These are phyloP conservation scores for Suillus brevipes DNA, from an alignment of 768 basidiomycete genomes.

Conservation along the genomic window DNA sequence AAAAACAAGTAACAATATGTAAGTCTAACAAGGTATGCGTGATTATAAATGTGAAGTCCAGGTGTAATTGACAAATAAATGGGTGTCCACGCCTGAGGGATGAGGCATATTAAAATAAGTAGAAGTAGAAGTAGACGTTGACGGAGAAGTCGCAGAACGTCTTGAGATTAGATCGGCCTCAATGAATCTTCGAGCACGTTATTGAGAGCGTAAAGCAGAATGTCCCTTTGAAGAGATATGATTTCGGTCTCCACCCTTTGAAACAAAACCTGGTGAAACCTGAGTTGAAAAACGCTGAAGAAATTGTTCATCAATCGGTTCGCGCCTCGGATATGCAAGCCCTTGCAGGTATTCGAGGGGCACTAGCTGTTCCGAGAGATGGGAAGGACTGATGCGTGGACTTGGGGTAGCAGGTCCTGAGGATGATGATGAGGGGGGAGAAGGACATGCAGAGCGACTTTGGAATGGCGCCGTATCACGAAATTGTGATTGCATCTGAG, in stretches of 20 bases:
- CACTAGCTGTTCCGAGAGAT: slow-evolving; percentile 46
- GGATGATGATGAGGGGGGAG: slow-evolving; percentile 39
- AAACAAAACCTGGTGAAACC: slow-evolving; percentile 16
- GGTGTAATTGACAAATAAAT: not conserved
- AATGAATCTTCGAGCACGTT: not conserved
- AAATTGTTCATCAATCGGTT: slow-evolving; percentile 65
- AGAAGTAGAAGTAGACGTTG: too few relatives aligned
- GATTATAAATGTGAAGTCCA: slow-evolving; percentile 4
- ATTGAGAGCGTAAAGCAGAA: not conserved
- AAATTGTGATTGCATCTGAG: slow-evolving; percentile 15
- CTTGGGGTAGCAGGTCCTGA: slow-evolving; percentile 41
- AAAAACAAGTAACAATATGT: not conserved
- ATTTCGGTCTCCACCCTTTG: slow-evolving; percentile 17
- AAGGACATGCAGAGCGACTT: slow-evolving; percentile 27
- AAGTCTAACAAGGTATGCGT: slow-evolving; percentile 1
- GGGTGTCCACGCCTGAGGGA: not conserved
- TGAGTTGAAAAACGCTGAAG: slow-evolving; percentile 54
- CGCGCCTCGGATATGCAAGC: slow-evolving; percentile 53
- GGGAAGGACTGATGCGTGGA: slow-evolving; percentile 22
- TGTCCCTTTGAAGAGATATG: slow-evolving; percentile 17
- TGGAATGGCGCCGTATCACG: slow-evolving; percentile 24
- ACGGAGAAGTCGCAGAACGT: not conserved
- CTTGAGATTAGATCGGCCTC: not conserved
- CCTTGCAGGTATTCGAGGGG: slow-evolving; percentile 64
- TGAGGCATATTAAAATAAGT: not conserved